Base-by-base conservation (phyloP, 208 protist genomes). In the Porcisia deanei region DNA sequence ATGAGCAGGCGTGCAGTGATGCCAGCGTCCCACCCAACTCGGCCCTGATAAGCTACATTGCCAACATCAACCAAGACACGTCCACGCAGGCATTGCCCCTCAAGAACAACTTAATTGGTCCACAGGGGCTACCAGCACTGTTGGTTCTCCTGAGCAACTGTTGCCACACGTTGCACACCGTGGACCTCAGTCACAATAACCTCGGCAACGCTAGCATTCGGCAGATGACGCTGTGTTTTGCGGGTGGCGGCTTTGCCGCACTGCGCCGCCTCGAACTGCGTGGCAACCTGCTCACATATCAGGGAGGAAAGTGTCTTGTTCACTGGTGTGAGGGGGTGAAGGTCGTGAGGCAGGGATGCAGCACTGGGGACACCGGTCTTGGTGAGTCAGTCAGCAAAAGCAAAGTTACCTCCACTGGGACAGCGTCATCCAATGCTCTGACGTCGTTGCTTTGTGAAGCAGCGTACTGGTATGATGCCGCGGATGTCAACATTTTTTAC, bases 251-350 rank as follows among this genome's bases (percentile, higher is more conserved):
- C 57, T 84, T 88, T 52, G 58, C 84, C 0, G 79, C 80, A 2
- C 79, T 94, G 54, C 63, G 80, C 25, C 76, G 82, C 5, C 68
- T 94, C 20, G 85, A 92, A 58, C 66, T 94, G 53, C 73, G 81
- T 22, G 85, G 84, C 14, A 94, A 92, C 77, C 84, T 85, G 8
- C 88, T 94, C 60, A 90, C 90, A 7, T 91, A 86, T 61, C 86
- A 88, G 14, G 84, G 82, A 9, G 90, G 83, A 10, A 90, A 91
- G 71, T 79, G 84, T 20, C 79, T 94, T 2, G 83, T 83, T 3
- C 79, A 77, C 68, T 84, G 89, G 71, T 88, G 83, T 52, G 87
- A 88, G 64, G 83, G 89, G 47, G 63, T 83, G 49, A 43, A 45
- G 18, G 47, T 64, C 1, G 41, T 43, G 54, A 55, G 41, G 30